Evolutionary conservation across 2,329 filamentous ascomycete genomes (phyloP), one percentile per base, ranked within the genome.

Genomic region (Fusarium siculi): DNA sequence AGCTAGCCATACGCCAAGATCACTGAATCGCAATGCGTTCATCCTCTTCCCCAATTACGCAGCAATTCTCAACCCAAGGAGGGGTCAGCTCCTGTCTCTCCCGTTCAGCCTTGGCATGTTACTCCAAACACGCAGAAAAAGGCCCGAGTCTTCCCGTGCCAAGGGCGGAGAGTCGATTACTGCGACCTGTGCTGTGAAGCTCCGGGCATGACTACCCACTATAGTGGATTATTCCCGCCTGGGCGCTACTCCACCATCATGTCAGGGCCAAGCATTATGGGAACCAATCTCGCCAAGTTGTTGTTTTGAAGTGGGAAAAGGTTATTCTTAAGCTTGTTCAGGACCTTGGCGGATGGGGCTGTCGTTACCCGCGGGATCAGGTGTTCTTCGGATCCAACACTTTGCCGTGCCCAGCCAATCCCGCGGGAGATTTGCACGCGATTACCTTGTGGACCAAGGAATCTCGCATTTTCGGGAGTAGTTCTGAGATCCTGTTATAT

Each of bases 341-440:
- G n/a, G 37, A 23, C 7, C 63, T 67, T 67, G 64, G 64, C 63
- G 5, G 5, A 47, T 60, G 44, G 52, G 30, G 52, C 25, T 10
- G 4, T 19, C 4, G 4, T 49, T 67, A 67, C 63, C 64, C 64
- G 64, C 64, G 64, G 64, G 64, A 67, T 37, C 4, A 15, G 1
- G 2, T 3, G 3, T 30, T n/a, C 16, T 36, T 16, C 12, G 18
- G 21, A 15, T 63, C 12, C n/a, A 18, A 47, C 21, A 19, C 8
- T 37, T 37, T 19, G 34, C 21, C 37, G 19, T 34, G 58, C 58
- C 58, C 19, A 61, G 58, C 39, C 23, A 56, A 28, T 56, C 58
- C 58, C 58, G 58, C 58, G 49, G 58, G 58, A 61, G 37, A 57
- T 44, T 30, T 18, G 1, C 21, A 56, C 2, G 4, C 14, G 14